Evolutionary conservation across 768 basidiomycete genomes (phyloP), one percentile per base, ranked within the genome.

Genomic region (Trametes elegans): DNA sequence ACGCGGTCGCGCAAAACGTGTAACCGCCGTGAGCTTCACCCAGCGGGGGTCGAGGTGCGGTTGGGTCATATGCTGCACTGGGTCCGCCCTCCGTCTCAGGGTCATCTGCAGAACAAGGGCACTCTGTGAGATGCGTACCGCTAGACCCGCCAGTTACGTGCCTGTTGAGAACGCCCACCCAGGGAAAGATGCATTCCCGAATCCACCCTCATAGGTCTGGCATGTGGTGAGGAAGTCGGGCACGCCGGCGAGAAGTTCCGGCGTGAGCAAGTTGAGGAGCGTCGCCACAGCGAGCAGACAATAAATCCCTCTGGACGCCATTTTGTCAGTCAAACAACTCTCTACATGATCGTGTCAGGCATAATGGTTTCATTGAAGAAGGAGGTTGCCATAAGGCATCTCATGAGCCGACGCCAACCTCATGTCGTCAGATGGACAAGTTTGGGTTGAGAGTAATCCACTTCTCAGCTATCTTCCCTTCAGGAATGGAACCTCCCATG

Each of bases 1-100:
- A 83, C 0, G 93, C 92, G 24, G 94, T 76, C 7, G 92, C 84
- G 67, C 97, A 99, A 69, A 93, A 97, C 0, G 96, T 93, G 72
- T 99, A 98, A 0, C 97, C 97, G 7, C 97, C 97, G 60, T 99
- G 97, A 0, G 97, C 94, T 71, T 99, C 97, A 9, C 96, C 96
- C 19, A 97, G 83, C 0, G 88, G 76, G 0, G 94, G 90, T 0
- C 87, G 79, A 1, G 85, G 80, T 2, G 69, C 67, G 3, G 70
- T 62, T 36, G 81, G 54, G 36, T 60, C 61, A 24, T 31, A 48
- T 3, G 52, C 39, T 5, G 16, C n/a, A 7, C 29, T 8, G 18
- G 52, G 7, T 7, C 5, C 23, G 8, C 21, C 42, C 13, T 47
- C 21, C 16, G 48, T 28, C 28, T 59, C 57, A 1, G 46, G 41